A percentile compares a stretch with the other conserved stretches of the same genome.
Conservation (phyloP, 2,329 filamentous ascomycete genomes). For the Gremmenia infestans region DNA sequence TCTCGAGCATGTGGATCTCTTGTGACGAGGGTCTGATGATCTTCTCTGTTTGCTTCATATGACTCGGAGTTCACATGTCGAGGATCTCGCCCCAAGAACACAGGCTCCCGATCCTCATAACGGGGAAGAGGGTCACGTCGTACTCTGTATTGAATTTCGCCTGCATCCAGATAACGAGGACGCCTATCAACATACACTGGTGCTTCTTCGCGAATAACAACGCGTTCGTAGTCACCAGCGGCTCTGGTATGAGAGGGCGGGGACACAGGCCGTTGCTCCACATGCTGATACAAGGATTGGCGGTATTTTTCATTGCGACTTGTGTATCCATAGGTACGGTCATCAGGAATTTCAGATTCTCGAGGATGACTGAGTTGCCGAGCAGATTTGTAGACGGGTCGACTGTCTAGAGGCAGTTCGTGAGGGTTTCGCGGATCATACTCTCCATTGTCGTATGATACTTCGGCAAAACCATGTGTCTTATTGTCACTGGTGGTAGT, state of each 20-base stretch:
- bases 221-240: constrained; percentile 14
- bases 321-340: constrained; percentile 6
- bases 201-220: constrained; percentile 16
- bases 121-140: constrained; percentile 13
- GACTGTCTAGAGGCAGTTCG: constrained; percentile 14
- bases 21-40: neutral
- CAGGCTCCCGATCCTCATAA: constrained; percentile 16
- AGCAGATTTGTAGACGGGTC: constrained; percentile 3
- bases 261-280: constrained; percentile 12
- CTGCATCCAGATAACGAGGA: constrained; percentile 17
- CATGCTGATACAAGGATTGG: constrained; percentile 10
- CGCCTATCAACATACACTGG: constrained; percentile 15
- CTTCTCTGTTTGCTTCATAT: constrained; percentile 15
- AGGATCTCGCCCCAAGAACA: constrained; percentile 8
- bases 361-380: neutral
- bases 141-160: constrained; percentile 16
- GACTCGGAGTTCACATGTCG: constrained; percentile 14
- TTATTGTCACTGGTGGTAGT: constrained; percentile 6
- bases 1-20: constrained; percentile 1
- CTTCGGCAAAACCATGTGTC: constrained; percentile 9
- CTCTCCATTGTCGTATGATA: constrained; percentile 17
- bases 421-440: constrained; percentile 25
- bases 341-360: neutral
- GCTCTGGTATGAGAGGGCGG: constrained; percentile 7
- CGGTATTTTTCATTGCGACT: constrained; percentile 10